Conservation (phyloP, 2,329 filamentous ascomycete genomes). For the Fusarium kyushuense region DNA sequence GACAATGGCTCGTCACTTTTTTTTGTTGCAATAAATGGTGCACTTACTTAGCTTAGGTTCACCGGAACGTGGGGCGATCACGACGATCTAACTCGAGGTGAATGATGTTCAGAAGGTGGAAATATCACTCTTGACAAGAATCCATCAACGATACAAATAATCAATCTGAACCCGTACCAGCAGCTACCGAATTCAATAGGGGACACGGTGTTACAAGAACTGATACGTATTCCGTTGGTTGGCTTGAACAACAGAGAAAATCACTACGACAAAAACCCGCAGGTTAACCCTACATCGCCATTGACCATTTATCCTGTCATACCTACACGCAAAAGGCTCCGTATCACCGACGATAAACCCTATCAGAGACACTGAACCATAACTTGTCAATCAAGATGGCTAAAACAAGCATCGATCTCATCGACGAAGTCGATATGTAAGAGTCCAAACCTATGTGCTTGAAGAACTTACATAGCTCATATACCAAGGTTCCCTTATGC, state of each 20-base stretch:
- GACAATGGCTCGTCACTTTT: neutral
- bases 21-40: neutral
- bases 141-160: neutral
- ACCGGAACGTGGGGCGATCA: conserved; percentile 16
- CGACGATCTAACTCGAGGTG: neutral
- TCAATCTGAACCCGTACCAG: neutral
- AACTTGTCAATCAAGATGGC: conserved; percentile 31
- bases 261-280: neutral
- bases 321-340: neutral
- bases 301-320: neutral
- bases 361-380: neutral
- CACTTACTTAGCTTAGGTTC: conserved; percentile 2
- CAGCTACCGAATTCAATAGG: neutral
- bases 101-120: neutral
- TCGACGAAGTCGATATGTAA: conserved; percentile 46
- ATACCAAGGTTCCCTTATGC: conserved; percentile 79
- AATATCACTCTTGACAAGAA: neutral
- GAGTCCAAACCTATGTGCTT: neutral
- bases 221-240: neutral
- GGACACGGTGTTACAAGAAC: neutral
- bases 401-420: conserved; percentile 46
- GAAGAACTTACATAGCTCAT: conserved; percentile 2
- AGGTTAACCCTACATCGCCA: neutral
- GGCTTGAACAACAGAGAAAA: neutral
- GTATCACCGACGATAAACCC: neutral